These are phyloP conservation scores for Ilyonectria sp. DNA, from an alignment of 2,329 filamentous ascomycete species.

Conservation along the genomic window DNA sequence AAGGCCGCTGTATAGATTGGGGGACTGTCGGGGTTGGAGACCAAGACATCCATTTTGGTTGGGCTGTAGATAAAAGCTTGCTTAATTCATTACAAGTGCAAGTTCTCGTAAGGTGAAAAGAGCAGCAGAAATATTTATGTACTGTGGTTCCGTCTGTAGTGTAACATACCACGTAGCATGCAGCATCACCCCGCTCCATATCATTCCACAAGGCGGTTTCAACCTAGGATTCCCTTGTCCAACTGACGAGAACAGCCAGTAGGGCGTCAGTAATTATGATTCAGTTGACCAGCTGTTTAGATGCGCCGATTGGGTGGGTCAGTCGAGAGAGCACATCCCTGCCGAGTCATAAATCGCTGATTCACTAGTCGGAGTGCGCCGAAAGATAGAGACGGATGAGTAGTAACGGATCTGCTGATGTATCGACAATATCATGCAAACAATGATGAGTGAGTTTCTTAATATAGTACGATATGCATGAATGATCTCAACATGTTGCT, in stretches of 20 bases:
- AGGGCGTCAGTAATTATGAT: background rate
- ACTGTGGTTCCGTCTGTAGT: background rate
- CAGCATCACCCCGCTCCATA: too few species aligned
- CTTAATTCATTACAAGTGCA: background rate
- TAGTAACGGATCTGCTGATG: too few species aligned
- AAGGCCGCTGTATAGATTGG: background rate
- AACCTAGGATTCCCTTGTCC: too few species aligned
- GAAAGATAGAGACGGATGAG: too few species aligned
- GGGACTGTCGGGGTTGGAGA: background rate
- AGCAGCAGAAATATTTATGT: background rate
- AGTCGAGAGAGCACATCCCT: background rate
- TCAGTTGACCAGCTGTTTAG: background rate
- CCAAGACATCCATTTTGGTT: background rate
- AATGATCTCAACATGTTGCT: too few species aligned
- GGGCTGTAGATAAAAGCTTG: background rate
- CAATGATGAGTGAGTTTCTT: too few species aligned
- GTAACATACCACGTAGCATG: too few species aligned
- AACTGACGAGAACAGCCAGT: too few species aligned
- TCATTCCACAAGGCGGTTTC: too few species aligned
- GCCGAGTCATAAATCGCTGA: background rate
- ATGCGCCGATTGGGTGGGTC: background rate
- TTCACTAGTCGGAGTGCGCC: background rate
- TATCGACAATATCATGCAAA: too few species aligned
- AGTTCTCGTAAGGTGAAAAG: background rate
- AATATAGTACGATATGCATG: too few species aligned